Percentiles rank a stretch among this genome's conserved stretches.
Evolutionary conservation across 2,329 filamentous ascomycete species (phyloP).

Genomic region (Leptographium lundbergii): DNA sequence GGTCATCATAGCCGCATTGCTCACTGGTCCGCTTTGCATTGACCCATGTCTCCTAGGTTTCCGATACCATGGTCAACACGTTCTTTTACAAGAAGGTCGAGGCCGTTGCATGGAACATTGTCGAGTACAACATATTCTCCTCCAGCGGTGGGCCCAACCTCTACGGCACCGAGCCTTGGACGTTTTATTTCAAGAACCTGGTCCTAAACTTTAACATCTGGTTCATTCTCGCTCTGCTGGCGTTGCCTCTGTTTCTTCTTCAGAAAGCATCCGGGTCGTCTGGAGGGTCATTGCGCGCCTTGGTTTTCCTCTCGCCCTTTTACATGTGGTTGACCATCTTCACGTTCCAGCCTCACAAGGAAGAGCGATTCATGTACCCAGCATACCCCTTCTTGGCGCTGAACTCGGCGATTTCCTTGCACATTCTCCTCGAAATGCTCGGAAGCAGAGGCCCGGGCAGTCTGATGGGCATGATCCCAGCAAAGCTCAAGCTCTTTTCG

Average conservation of each 20-base stretch:
- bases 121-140: conserved; percentile 90
- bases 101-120: conserved; percentile 80
- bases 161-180: conserved; percentile 93
- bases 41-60: background rate
- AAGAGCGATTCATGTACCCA: conserved; percentile 98
- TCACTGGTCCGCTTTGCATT: conserved; percentile 9
- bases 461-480: conserved; percentile 58
- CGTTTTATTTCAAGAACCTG: conserved; percentile 89
- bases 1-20: conserved; percentile 1
- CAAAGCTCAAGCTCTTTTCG: conserved; percentile 59
- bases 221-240: conserved; percentile 67
- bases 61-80: conserved; percentile 48
- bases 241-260: conserved; percentile 61
- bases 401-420: conserved; percentile 74
- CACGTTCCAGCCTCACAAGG: conserved; percentile 86
- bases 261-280: conserved; percentile 56
- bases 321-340: conserved; percentile 94
- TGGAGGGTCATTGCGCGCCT: conserved; percentile 52
- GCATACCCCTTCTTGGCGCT: conserved; percentile 82
- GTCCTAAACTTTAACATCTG: conserved; percentile 91
- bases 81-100: conserved; percentile 75
- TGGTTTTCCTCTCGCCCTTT: conserved; percentile 73
- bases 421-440: conserved; percentile 65
- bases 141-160: conserved; percentile 73
- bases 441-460: conserved; percentile 57